Evolutionary conservation across 2,329 filamentous ascomycete genomes (phyloP), one percentile per base, ranked within the genome.

Genomic region (Apiospora sp.): DNA sequence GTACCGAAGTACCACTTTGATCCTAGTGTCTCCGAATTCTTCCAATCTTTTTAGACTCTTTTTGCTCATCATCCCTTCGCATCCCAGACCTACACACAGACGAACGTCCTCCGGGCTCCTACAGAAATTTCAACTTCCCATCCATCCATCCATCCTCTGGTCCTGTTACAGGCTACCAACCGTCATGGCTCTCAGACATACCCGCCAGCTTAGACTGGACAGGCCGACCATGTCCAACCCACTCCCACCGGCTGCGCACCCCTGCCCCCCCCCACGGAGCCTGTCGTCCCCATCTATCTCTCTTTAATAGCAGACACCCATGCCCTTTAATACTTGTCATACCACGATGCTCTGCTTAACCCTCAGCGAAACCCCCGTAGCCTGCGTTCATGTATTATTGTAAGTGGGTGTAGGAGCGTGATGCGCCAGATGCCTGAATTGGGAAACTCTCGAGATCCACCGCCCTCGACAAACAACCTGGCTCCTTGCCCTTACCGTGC

Each of bases 101-200:
- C 58, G 7, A 30, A 64, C 58, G 58, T 64, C 58, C 58, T 64
- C 58, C 58, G 34, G 22, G 58, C 58, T 64, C 58, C 58, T 64
- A 44, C 43, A 68, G 67, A 64, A 68, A 68, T 46, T 49, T 74
- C 71, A 61, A 67, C 67, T 48, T 72, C 67, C 72, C 69, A 64
- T 71, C 69, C 68, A 51, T 48, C 44, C 68, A 48, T 69, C 68
- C 44, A 71, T 87, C 86, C 81, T n/a, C 46, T 49, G 46, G 7
- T 64, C n/a, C 30, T 68, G 43, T 46, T 68, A 46, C 67, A 68
- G n/a, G 58, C 58, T 64, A 64, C 58, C 58, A 41, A 72, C 73
- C 72, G 75, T 75, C 75, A 76, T 74, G 76, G 74, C 74, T 76
- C 75, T 78, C 75, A 72, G 77, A 76, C 78, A 80, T 77, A 77